Evolutionary conservation across 106 monocot genomes (phyloP).

Genomic region (Acorus calamus): DNA sequence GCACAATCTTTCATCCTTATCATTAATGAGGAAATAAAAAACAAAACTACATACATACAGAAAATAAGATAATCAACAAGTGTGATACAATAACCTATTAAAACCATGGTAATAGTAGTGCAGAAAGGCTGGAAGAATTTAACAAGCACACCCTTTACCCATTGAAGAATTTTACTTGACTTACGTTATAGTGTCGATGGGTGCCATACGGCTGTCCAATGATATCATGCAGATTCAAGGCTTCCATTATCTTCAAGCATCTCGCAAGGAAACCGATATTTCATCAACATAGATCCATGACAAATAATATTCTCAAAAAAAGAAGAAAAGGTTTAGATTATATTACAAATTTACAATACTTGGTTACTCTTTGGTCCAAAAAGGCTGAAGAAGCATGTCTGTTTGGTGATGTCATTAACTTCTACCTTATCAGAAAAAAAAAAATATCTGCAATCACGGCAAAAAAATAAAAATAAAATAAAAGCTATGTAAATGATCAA

Average conservation of each 20-base stretch:
- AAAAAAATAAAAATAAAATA: neutral
- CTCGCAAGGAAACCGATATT: neutral
- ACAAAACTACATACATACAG: too few species aligned
- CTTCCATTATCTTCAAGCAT: constrained; percentile 20
- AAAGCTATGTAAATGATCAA: too few species aligned
- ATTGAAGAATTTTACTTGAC: too few species aligned
- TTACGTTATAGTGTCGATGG: constrained; percentile 29
- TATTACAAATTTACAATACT: constrained; percentile 9
- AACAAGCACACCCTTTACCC: too few species aligned
- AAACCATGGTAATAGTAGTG: too few species aligned
- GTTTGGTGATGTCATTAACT: constrained; percentile 26
- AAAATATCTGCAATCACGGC: constrained; percentile 21
- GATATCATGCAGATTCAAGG: constrained; percentile 24
- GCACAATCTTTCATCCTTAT: too few species aligned
- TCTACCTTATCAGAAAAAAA: constrained; percentile 35
- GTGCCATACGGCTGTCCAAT: constrained; percentile 27
- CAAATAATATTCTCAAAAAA: neutral
- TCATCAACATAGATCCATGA: neutral
- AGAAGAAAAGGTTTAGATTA: neutral
- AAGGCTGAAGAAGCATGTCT: constrained; percentile 29
- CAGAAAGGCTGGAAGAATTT: too few species aligned
- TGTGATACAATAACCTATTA: too few species aligned
- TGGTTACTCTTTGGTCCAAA: constrained; percentile 29
- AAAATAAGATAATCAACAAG: too few species aligned
- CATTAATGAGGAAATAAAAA: too few species aligned